A percentile compares a stretch with the other conserved stretches of the same genome.
Evolutionary conservation across 768 basidiomycete species (phyloP).

Genomic region (Naganishia vishniacii): DNA sequence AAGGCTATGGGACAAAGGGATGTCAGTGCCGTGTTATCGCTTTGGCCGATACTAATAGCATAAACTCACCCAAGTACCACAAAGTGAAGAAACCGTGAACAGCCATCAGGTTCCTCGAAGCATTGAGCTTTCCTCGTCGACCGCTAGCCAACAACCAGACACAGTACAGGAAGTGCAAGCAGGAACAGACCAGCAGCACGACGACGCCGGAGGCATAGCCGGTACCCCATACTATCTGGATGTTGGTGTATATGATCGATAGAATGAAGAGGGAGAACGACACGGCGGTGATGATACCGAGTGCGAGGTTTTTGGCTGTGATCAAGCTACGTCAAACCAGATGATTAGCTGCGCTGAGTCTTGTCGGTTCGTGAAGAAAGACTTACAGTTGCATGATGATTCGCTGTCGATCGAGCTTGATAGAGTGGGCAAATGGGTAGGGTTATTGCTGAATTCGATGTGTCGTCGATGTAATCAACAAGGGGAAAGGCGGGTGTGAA

Average conservation of each 20-base stretch:
- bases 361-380: too few relatives aligned
- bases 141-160: slow-evolving; percentile 21
- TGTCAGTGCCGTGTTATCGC: too few relatives aligned
- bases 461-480: too few relatives aligned
- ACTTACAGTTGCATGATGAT: too few relatives aligned
- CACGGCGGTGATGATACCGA: slow-evolving; percentile 22
- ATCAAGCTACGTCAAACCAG: slow-evolving; percentile 13
- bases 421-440: too few relatives aligned
- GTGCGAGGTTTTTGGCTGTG: slow-evolving; percentile 21
- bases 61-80: slow-evolving; percentile 30
- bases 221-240: slow-evolving; percentile 13
- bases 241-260: slow-evolving; percentile 30
- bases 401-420: too few relatives aligned
- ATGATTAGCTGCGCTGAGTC: neutral
- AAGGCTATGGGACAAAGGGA: slow-evolving; percentile 7
- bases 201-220: slow-evolving; percentile 17
- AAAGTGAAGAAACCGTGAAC: slow-evolving; percentile 20
- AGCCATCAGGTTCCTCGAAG: slow-evolving; percentile 10
- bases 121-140: slow-evolving; percentile 21
- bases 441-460: too few relatives aligned
- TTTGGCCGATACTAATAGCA: too few relatives aligned
- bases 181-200: slow-evolving; percentile 21
- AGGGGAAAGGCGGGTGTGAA: too few relatives aligned
- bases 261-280: slow-evolving; percentile 28
- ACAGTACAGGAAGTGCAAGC: slow-evolving; percentile 27